Base-by-base conservation (phyloP, 768 basidiomycete species). In the Panaeolus cyanescens region DNA sequence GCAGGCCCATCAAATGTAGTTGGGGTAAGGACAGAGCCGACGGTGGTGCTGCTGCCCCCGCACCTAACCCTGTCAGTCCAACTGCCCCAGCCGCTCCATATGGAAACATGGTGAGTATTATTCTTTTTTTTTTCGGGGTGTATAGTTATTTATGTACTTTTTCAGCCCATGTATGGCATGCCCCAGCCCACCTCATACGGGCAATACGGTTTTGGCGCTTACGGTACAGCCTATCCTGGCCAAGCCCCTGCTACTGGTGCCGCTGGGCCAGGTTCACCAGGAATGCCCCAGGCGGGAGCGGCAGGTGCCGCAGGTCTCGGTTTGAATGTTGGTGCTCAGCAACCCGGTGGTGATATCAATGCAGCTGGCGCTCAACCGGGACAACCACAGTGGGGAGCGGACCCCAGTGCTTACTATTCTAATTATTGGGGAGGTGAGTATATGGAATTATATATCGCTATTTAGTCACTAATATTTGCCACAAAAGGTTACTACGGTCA, bases 11-110 rank as follows among this genome's bases (percentile, higher is more conserved):
- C 82, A 99, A 98, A 78, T 96, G 94, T 76, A 95, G 93, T 69
- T 99, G 97, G 97, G 97, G 97, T 59, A 99, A 98, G 76, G 96
- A 98, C 73, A 85, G 93, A 63, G 90, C 87, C 22, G 90, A 91
- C 72, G 91, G 87, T 32, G 45, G 15, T 28, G 85, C 83, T 25
- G 80, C 84, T 25, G 82, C 84, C 59, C 78, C 84, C 54, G 69
- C 77, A 15, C 45, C 45, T 28, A 74, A 70, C 32, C 78, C 79
- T 34, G 73, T 91, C 67, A 89, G 88, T 67, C 90, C 91, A 32
- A 79, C 85, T 50, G 74, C 84, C 25, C 74, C 79, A 33, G 84
- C 88, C 54, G 72, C 88, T 42, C 88, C 91, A 15, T 94, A 94
- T 71, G 90, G 85, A 62, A 89, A 87, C 70, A 83, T 96, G 90